These are phyloP conservation scores for Podospora tetraspora DNA, from an alignment of 495 filamentous ascomycete genomes.

Conservation along the genomic window DNA sequence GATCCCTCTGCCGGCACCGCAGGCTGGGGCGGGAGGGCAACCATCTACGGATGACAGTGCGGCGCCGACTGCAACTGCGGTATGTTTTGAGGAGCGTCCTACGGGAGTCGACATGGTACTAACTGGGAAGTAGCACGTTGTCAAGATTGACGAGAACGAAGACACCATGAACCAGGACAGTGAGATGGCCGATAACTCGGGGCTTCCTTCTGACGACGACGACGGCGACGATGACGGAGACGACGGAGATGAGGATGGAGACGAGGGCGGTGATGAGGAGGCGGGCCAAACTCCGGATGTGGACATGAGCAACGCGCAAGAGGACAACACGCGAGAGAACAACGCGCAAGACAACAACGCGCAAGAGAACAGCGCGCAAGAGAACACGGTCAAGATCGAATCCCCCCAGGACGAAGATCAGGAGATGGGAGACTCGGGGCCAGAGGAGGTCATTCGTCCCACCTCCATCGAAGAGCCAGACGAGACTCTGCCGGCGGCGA, in stretches of 20 bases:
- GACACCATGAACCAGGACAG: constrained; percentile 36
- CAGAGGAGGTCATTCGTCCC: constrained; percentile 19
- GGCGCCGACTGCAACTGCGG: constrained; percentile 30
- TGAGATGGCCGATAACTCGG: constrained; percentile 50
- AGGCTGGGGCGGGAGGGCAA: constrained; percentile 20
- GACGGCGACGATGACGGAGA: constrained; percentile 42
- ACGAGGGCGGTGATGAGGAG: constrained; percentile 34
- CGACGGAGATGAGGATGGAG: constrained; percentile 31
- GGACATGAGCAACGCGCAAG: constrained; percentile 21
- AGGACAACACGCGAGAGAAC: not conserved
- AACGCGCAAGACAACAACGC: too few species aligned
- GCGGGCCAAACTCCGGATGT: constrained; percentile 27
- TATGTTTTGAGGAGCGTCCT: constrained; percentile 16
- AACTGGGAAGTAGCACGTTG: constrained; percentile 30
- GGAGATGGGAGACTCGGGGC: constrained; percentile 27
- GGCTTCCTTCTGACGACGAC: constrained; percentile 54
- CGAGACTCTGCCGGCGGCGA: constrained; percentile 11
- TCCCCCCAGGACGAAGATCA: constrained; percentile 15
- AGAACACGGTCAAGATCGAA: not conserved
- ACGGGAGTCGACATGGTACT: constrained; percentile 35
- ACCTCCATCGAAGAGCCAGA: constrained; percentile 28
- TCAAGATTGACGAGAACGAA: constrained; percentile 38
- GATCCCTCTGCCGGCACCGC: constrained; percentile 4
- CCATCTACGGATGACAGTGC: constrained; percentile 16
- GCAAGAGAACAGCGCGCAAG: too few species aligned